Evolutionary conservation across 2,329 filamentous ascomycete genomes (phyloP).

Genomic region (Neonectria neomacrospora): DNA sequence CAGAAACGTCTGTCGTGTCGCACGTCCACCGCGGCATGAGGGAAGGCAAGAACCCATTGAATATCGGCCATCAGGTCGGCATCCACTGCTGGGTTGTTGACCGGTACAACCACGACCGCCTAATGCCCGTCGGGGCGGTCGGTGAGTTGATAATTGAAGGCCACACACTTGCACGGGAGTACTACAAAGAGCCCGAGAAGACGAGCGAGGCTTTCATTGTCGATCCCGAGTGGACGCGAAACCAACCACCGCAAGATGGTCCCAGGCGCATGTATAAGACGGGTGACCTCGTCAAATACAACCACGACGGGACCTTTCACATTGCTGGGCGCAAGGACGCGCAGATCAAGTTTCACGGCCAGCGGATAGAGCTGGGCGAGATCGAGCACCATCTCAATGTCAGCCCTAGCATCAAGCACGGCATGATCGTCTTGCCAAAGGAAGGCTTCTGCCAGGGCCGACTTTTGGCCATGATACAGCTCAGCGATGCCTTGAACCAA

Average conservation of each 20-base stretch:
- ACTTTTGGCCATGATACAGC: conserved; percentile 29
- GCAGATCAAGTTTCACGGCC: conserved; percentile 50
- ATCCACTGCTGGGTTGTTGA: conserved; percentile 45
- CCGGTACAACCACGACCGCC: conserved; percentile 37
- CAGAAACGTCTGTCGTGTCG: conserved; percentile 39
- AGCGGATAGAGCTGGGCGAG: conserved; percentile 48
- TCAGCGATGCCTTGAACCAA: conserved; percentile 13
- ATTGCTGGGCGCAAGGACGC: conserved; percentile 44
- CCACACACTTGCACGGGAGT: conserved; percentile 59
- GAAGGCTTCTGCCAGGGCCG: conserved; percentile 32
- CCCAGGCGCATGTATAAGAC: conserved; percentile 37
- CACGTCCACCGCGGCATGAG: conserved; percentile 31
- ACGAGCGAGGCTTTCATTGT: conserved; percentile 48
- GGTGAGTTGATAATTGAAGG: conserved; percentile 53
- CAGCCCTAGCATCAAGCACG: conserved; percentile 36
- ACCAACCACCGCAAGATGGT: background rate
- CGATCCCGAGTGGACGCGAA: conserved; percentile 30
- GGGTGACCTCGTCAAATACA: conserved; percentile 42
- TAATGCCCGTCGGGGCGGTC: conserved; percentile 45
- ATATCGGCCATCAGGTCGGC: conserved; percentile 35
- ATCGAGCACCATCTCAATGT: conserved; percentile 45
- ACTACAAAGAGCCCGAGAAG: conserved; percentile 53
- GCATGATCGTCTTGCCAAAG: conserved; percentile 31
- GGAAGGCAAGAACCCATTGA: conserved; percentile 34
- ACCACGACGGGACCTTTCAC: conserved; percentile 40